Evolutionary conservation across 1,284 basidiomycete species (phyloP).

Genomic region (Ceratobasidium sp.): DNA sequence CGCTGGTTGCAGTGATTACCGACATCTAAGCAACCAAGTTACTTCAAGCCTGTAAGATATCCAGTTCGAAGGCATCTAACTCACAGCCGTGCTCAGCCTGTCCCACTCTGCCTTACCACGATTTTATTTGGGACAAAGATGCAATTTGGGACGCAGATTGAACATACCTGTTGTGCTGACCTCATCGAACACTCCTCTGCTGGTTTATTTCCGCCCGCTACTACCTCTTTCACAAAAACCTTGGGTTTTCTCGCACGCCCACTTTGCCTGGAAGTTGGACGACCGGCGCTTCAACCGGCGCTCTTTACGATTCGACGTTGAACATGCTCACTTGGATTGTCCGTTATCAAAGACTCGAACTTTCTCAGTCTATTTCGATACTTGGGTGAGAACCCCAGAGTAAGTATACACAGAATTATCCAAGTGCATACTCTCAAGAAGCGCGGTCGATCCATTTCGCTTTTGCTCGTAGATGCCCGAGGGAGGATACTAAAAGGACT

Average conservation of each 20-base stretch:
- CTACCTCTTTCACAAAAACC: not conserved
- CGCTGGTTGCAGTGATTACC: conserved; percentile 29
- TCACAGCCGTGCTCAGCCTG: conserved; percentile 23
- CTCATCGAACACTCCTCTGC: not conserved
- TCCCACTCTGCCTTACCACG: conserved; percentile 3
- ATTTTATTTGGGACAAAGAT: not conserved
- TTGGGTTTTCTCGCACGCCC: not conserved
- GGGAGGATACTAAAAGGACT: too few species aligned
- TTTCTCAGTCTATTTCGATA: not conserved
- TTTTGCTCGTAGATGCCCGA: too few species aligned
- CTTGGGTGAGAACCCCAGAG: too few species aligned
- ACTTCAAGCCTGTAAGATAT: not conserved
- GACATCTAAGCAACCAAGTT: not conserved
- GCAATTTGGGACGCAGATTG: too few species aligned
- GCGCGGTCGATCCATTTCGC: too few species aligned
- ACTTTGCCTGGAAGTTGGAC: not conserved
- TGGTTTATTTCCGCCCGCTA: not conserved
- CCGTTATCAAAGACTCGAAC: not conserved
- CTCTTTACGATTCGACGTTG: not conserved
- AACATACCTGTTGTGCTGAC: conserved; percentile 1
- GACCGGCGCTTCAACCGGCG: not conserved
- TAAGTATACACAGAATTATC: too few species aligned
- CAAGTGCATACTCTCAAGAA: too few species aligned
- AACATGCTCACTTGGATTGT: not conserved
- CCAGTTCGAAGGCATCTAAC: not conserved